These are phyloP conservation scores for Kernera saxatilis DNA, from an alignment of 345 rosid species.

Conservation along the genomic window DNA sequence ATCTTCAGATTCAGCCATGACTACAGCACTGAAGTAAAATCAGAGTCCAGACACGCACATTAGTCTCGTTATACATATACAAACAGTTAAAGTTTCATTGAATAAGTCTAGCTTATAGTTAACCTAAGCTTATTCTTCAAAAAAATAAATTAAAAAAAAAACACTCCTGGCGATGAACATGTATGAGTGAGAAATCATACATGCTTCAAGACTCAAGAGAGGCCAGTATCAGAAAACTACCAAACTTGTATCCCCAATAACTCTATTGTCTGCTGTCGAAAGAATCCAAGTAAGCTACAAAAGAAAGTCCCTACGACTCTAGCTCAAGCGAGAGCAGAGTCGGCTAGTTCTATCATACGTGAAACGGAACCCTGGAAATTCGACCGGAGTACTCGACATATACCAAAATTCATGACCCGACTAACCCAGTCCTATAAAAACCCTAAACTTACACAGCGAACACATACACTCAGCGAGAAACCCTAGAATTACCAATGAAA, in stretches of 20 bases:
- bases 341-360: neutral
- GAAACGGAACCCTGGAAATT: neutral
- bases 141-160: neutral
- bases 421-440: neutral
- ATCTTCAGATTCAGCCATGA: slow-evolving; percentile 39
- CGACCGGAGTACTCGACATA: neutral
- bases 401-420: neutral
- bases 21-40: neutral
- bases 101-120: neutral
- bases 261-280: neutral
- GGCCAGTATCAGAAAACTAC: neutral
- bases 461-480: neutral
- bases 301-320: neutral
- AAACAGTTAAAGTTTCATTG: neutral
- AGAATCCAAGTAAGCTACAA: neutral
- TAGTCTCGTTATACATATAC: neutral
- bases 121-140: neutral
- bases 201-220: no score
- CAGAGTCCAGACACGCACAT: neutral
- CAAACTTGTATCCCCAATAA: neutral
- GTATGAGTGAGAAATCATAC: neutral
- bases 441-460: neutral
- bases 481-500: slow-evolving; percentile 12
- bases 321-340: neutral
- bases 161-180: neutral